Percentiles rank a stretch among this genome's conserved stretches.
phyloP scores from a whole-genome alignment of 2,329 filamentous ascomycete genomes.

The Triangularia setosa region DNA sequence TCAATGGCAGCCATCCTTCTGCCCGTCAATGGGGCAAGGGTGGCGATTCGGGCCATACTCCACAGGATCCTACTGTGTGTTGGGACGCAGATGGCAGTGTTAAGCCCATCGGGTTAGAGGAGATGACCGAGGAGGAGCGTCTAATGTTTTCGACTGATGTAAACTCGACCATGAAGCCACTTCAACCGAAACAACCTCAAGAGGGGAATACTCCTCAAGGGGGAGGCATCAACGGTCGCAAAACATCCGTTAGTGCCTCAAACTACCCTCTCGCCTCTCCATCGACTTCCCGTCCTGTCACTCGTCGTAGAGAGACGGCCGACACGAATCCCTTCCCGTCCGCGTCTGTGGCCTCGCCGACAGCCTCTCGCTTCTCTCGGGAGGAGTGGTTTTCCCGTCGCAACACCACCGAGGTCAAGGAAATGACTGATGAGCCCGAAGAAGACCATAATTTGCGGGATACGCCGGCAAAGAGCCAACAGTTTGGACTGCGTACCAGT shows the following conservation, averaged over 20 bases:
- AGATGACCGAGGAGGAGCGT: slow-evolving; percentile 62
- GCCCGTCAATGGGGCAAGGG: slow-evolving; percentile 72
- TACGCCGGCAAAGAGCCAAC: slow-evolving; percentile 30
- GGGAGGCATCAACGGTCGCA: slow-evolving; percentile 60
- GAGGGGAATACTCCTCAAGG: slow-evolving; percentile 54
- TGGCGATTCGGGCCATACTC: slow-evolving; percentile 63
- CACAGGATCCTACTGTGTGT: slow-evolving; percentile 82
- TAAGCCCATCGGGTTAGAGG: slow-evolving; percentile 67
- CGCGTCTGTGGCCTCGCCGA: slow-evolving; percentile 56
- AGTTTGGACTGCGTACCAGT: slow-evolving; percentile 50
- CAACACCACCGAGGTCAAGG: slow-evolving; percentile 47
- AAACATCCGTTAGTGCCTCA: slow-evolving; percentile 71
- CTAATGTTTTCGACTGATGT: slow-evolving; percentile 79
- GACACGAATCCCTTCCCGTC: slow-evolving; percentile 62
- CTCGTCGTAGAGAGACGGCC: slow-evolving; percentile 75
- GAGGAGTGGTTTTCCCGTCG: slow-evolving; percentile 63
- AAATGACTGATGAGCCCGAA: slow-evolving; percentile 49
- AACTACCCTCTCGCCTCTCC: slow-evolving; percentile 71
- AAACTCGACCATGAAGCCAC: slow-evolving; percentile 89
- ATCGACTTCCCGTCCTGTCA: slow-evolving; percentile 66
- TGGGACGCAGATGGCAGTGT: slow-evolving; percentile 74
- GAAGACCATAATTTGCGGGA: slow-evolving; percentile 37
- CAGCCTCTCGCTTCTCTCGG: slow-evolving; percentile 55
- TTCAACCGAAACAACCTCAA: slow-evolving; percentile 61
- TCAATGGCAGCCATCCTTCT: slow-evolving; percentile 53